Conservation (phyloP, 2,329 filamentous ascomycete genomes). For the Penicillium sp. region DNA sequence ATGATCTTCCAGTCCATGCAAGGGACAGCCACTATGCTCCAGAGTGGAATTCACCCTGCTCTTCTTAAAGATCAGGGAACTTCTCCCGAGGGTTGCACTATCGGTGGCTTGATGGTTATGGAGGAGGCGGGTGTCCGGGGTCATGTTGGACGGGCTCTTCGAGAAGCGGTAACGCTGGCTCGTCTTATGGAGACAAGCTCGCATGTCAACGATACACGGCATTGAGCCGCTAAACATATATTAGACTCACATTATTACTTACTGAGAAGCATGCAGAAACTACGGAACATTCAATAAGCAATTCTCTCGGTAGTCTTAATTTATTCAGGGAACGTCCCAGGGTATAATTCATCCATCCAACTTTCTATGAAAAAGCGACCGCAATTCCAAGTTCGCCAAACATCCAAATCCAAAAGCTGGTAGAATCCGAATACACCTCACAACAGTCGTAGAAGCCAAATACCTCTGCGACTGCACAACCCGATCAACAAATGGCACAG, state of each 20-base stretch:
- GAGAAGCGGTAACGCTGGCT: conserved; percentile 61
- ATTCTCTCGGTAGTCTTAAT: background rate
- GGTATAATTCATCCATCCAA: background rate
- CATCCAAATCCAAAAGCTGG: conserved; percentile 85
- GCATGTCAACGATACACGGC: conserved; percentile 27
- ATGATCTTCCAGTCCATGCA: conserved; percentile 65
- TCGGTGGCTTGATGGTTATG: conserved; percentile 60
- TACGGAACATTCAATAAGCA: no score
- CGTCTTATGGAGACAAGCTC: conserved; percentile 48
- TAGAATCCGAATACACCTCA: conserved; percentile 76
- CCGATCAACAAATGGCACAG: conserved; percentile 53
- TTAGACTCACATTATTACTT: background rate
- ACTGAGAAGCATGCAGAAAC: no score
- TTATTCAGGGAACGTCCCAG: background rate
- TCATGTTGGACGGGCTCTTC: conserved; percentile 54
- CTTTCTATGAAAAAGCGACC: conserved; percentile 21
- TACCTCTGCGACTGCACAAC: conserved; percentile 64
- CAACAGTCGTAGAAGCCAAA: conserved; percentile 66
- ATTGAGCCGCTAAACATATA: conserved; percentile 4
- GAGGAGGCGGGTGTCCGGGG: conserved; percentile 60
- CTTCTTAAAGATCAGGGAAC: conserved; percentile 61
- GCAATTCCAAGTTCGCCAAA: conserved; percentile 65
- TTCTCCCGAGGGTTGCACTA: conserved; percentile 64
- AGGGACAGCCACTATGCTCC: conserved; percentile 59
- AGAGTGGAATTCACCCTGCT: conserved; percentile 60